Conservation (phyloP, 73 alveolate species). For the Paramecium pentaurelia region DNA sequence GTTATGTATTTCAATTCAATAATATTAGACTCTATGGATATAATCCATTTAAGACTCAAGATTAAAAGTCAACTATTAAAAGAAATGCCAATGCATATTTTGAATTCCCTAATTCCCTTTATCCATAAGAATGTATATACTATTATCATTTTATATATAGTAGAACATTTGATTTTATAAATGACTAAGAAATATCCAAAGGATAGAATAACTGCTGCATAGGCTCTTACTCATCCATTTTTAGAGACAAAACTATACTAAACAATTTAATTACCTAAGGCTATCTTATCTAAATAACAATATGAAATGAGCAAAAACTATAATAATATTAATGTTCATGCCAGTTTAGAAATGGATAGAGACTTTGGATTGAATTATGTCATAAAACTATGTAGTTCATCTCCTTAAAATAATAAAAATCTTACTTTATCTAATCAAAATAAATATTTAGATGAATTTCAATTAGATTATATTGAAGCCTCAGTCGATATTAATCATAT, state of each 20-base stretch:
- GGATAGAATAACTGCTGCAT: not conserved
- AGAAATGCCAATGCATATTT: not conserved
- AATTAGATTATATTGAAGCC: not conserved
- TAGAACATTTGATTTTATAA: not conserved
- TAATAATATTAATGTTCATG: not conserved
- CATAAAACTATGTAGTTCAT: not conserved
- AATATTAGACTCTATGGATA: not conserved
- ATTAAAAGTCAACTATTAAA: not conserved
- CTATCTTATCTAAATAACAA: not conserved
- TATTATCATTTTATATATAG: not conserved
- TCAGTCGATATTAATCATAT: not conserved
- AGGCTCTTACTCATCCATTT: not conserved
- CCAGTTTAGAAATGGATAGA: not conserved
- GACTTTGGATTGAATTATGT: not conserved
- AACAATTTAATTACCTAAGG: not conserved
- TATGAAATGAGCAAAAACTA: not conserved
- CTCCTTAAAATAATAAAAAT: not conserved
- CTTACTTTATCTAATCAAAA: not conserved
- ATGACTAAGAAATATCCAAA: slow-evolving; percentile 22
- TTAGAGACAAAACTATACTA: not conserved
- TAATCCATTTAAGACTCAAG: not conserved
- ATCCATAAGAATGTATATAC: not conserved
- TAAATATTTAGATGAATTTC: not conserved
- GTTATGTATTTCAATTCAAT: not conserved
- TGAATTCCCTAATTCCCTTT: not conserved